phyloP scores from a whole-genome alignment of 805 yeast genomes.

The Kockiozyma suomiensis region DNA sequence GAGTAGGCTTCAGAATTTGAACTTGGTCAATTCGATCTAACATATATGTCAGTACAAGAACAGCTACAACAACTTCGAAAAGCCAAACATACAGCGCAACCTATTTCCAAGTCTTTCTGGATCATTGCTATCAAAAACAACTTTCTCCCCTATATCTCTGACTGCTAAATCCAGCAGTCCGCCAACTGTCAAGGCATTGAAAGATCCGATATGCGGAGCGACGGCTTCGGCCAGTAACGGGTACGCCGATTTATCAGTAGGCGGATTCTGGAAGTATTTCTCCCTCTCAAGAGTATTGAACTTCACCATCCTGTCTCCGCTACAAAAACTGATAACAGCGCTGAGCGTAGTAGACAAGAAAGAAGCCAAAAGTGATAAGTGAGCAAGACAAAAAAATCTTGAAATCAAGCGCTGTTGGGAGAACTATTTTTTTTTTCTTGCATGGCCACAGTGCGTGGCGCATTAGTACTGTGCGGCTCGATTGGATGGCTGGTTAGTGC shows the following conservation, averaged over 20 bases:
- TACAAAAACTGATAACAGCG: neutral
- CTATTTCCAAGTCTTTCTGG: conserved; percentile 79
- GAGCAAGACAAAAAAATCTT: neutral
- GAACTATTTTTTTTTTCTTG: conserved; percentile 3
- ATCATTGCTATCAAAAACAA: conserved; percentile 80
- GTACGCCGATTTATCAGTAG: conserved; percentile 78
- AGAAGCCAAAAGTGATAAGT: neutral
- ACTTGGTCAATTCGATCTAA: conserved; percentile 82
- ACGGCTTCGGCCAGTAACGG: conserved; percentile 88
- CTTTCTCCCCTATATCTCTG: conserved; percentile 82
- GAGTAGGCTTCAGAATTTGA: conserved; percentile 83
- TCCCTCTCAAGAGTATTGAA: conserved; percentile 89
- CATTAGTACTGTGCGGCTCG: neutral
- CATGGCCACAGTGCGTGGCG: conserved; percentile 10
- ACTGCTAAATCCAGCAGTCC: conserved; percentile 85
- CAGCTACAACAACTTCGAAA: neutral
- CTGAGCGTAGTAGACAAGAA: neutral
- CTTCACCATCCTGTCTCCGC: conserved; percentile 39
- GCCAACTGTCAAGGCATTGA: conserved; percentile 91
- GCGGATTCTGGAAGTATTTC: conserved; percentile 81
- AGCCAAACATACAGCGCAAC: conserved; percentile 47
- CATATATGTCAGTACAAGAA: neutral
- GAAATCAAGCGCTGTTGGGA: conserved; percentile 5
- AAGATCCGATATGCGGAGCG: conserved; percentile 92
- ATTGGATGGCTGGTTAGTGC: neutral